Evolutionary conservation across 2,329 filamentous ascomycete genomes (phyloP), one percentile per base, ranked within the genome.

Genomic region (Aspergillus sp.): DNA sequence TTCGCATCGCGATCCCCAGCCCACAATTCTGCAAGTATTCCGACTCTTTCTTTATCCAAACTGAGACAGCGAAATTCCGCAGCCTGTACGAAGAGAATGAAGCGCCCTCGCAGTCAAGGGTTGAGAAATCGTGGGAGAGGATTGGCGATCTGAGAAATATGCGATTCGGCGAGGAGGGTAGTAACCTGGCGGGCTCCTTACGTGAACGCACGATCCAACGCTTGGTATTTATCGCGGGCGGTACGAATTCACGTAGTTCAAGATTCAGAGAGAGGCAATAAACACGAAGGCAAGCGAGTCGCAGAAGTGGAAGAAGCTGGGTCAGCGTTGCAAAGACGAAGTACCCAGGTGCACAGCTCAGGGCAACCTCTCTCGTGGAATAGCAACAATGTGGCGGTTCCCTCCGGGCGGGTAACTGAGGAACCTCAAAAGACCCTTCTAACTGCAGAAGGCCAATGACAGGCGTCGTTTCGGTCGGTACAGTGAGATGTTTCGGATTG

Each of bases 1-100:
- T 72, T 74, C 64, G 74, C 74, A 76, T 76, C 67, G 71, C 72
- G 73, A 73, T 74, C 63, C 63, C 65, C 63, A 65, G 66, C 66
- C 66, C 68, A 68, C 68, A 56, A n/a, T 31, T 57, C 54, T 46
- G 57, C 45, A 57, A 59, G 56, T 47, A 31, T 55, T 23, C 30
- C 23, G 47, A 47, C 34, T 23, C 28, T 34, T 49, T 13, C 28
- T 34, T 49, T 7, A 30, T 23, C 45, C 7, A 25, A 15, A n/a
- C 48, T 61, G 41, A 47, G 41, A 56, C 43, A 57, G 23, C 22
- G 28, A 30, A 54, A 58, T 50, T 49, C 56, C 57, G 23, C 60
- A 49, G 46, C 41, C 22, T 60, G 54, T 57, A 46, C 19, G 23
- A 45, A 30, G 34, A 57, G 25, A 53, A 61, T 31, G 25, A 56